Evolutionary conservation across 2,329 filamentous ascomycete species (phyloP), one percentile per base, ranked within the genome.

Genomic region (Colletotrichum trifolii): DNA sequence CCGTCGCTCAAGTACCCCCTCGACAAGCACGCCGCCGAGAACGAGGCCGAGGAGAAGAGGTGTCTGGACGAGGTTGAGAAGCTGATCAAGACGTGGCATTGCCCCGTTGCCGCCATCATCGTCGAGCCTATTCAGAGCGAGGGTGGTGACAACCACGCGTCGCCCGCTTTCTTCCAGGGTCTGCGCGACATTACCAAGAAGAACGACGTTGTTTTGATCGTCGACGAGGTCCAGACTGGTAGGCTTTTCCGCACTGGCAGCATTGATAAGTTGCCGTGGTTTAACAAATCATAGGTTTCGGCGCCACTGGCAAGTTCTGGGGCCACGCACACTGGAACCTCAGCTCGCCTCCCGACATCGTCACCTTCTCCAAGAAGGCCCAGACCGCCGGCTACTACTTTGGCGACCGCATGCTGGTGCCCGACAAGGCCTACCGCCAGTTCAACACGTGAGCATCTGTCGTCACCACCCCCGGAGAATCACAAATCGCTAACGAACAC

Each of bases 331-430:
- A 94, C 85, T 95, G 92, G 92, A 85, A 90, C 73, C 82, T 94
- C 47, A 72, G 81, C 45, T 81, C 87, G 10, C 90, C 91, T 25
- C 92, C 92, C 2, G 92, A 95, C 75, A 94, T 95, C 80, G 92
- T 95, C n/a, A 94, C 92, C 35, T 95, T 95, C 82, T 91, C 87
- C 70, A 95, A 95, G 85, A 95, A 95, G 81, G 92, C 92, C 2
- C 92, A 95, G 80, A 91, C 92, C 13, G 92, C 92, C 11, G 92
- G 92, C 3, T 95, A 93, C 82, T 95, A 92, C 82, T 95, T 87
- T 74, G 90, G 90, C 47, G 89, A 94, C 82, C 83, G 86, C n/a
- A 87, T 86, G 48, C 82, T 95, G 54, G 83, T 90, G 54, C 92
- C 92, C 33, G 93, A 94, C 79, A 92, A 92, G 82, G 89, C 92